Evolutionary conservation across 768 basidiomycete genomes (phyloP).

Genomic region (Collybiopsis luxurians): DNA sequence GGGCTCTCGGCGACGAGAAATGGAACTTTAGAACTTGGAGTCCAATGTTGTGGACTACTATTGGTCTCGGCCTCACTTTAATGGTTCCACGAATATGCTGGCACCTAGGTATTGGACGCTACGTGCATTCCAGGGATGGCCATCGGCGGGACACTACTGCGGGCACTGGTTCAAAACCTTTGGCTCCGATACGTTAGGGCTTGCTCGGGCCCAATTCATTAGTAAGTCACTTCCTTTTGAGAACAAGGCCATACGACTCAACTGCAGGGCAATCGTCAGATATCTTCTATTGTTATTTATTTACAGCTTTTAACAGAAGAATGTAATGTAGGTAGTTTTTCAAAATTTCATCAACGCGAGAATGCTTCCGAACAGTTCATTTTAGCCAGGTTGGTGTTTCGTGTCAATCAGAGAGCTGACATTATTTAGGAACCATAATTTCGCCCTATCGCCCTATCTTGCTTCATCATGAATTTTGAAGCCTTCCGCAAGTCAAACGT

Average conservation of each 20-base stretch:
- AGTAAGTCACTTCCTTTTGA: not conserved
- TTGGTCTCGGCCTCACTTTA: constrained; percentile 59
- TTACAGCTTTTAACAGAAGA: not conserved
- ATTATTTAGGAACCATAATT: too few species aligned
- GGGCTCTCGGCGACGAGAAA: constrained; percentile 70
- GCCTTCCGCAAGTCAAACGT: too few species aligned
- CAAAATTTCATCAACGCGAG: too few species aligned
- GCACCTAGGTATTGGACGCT: constrained; percentile 75
- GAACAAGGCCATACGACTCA: not conserved
- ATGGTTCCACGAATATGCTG: constrained; percentile 71
- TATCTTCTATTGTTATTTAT: constrained; percentile 7
- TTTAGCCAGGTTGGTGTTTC: too few species aligned
- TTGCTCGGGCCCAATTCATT: not conserved
- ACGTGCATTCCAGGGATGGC: constrained; percentile 64
- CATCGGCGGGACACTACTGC: not conserved
- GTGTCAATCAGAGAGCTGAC: too few species aligned
- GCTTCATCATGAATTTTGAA: too few species aligned
- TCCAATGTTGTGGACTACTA: constrained; percentile 67
- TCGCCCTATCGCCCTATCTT: too few species aligned
- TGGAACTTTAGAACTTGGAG: constrained; percentile 64
- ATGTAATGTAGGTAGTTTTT: too few species aligned
- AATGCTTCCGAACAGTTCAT: too few species aligned
- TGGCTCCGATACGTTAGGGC: constrained; percentile 1
- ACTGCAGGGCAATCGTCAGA: not conserved
- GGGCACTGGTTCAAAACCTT: constrained; percentile 1